Evolutionary conservation across 305 asterid genomes (phyloP).

Genomic region (Fraxinus sp.): DNA sequence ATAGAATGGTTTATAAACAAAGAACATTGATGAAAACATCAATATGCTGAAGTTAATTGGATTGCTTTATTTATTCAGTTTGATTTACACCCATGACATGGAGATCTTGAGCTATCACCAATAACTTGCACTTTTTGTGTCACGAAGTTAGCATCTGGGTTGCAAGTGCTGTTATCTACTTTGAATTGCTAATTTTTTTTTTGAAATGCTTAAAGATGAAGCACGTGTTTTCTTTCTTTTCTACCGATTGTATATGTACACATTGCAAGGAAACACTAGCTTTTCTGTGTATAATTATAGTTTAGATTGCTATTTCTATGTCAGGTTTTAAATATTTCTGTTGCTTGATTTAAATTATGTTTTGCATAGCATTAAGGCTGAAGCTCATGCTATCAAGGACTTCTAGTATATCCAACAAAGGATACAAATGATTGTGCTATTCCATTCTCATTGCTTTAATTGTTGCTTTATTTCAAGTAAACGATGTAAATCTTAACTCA

Average conservation of each 20-base stretch:
- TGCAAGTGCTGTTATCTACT: background rate
- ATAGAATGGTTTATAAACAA: background rate
- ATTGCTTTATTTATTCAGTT: background rate
- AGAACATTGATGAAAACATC: background rate
- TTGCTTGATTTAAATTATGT: background rate
- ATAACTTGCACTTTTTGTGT: background rate
- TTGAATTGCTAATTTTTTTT: background rate
- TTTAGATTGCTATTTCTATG: background rate
- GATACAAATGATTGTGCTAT: background rate
- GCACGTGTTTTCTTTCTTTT: background rate
- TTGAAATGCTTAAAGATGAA: background rate
- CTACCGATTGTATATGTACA: background rate
- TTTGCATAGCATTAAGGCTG: conserved; percentile 7
- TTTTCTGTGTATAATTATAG: background rate
- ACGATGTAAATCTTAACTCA: conserved; percentile 36
- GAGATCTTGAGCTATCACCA: background rate
- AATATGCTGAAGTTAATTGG: background rate
- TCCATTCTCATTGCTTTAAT: background rate
- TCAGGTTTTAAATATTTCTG: background rate
- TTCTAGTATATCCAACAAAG: background rate
- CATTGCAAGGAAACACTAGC: background rate
- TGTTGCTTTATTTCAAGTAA: background rate
- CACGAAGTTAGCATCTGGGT: background rate
- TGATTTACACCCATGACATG: background rate
- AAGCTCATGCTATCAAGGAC: background rate